These are phyloP conservation scores for Plasmodium berghei DNA, from an alignment of 169 alveolate genomes.

Conservation along the genomic window DNA sequence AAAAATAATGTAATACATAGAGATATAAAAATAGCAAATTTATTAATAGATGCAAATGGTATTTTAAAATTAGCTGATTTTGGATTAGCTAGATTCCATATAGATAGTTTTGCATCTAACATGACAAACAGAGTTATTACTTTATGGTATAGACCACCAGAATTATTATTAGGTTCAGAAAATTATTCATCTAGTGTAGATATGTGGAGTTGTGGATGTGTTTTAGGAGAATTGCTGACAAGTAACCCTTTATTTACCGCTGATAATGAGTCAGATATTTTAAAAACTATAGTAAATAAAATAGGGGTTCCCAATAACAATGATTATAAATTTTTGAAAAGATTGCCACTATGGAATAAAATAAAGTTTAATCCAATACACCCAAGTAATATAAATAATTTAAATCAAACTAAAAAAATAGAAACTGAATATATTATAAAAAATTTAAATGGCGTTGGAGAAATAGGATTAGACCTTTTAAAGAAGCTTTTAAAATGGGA, in stretches of 20 bases:
- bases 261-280: conserved; percentile 89
- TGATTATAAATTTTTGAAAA: conserved; percentile 77
- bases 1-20: conserved; percentile 90
- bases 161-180: conserved; percentile 93
- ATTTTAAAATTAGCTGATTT: conserved; percentile 96
- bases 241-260: conserved; percentile 94
- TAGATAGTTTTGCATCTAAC: conserved; percentile 81
- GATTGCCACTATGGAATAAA: conserved; percentile 82
- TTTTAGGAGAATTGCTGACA: conserved; percentile 92
- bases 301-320: conserved; percentile 80
- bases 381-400: conserved; percentile 76
- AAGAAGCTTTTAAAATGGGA: conserved; percentile 79
- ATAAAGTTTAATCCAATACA: conserved; percentile 81
- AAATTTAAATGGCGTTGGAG: conserved; percentile 81
- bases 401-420: conserved; percentile 70
- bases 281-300: conserved; percentile 85
- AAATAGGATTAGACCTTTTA: conserved; percentile 83
- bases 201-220: conserved; percentile 98
- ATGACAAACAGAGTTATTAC: conserved; percentile 97
- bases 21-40: conserved; percentile 93
- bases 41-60: conserved; percentile 93
- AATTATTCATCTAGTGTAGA: conserved; percentile 92
- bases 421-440: conserved; percentile 82
- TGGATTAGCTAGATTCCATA: conserved; percentile 93
- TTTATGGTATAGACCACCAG: conserved; percentile 98